Base-by-base conservation (phyloP, 2,329 filamentous ascomycete genomes). In the Didymosphaeria variabile region DNA sequence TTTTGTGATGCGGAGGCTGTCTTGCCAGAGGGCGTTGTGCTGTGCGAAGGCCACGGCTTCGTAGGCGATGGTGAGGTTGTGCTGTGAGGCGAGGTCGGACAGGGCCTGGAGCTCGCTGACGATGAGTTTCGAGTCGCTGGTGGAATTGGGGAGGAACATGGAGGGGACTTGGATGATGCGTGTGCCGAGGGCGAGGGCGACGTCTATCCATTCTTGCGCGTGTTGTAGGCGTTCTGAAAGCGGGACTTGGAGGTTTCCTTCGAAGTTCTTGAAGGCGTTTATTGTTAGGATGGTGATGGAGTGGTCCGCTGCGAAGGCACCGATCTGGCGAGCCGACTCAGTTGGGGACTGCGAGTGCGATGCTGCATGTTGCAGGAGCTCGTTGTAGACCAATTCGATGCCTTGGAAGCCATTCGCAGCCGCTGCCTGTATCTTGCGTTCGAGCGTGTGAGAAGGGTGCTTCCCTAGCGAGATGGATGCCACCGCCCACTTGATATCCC, bases 361-460 rank as follows among this genome's bases (percentile, higher is more conserved):
- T 32, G 26, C 17, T 40, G 56, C 36, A 53, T 58, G 23, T 29
- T 52, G 45, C 5, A 51, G 23, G 8, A 58, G 19, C 21, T 52
- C 56, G 17, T 52, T 44, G 40, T 57, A 50, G 7, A 61, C 58
- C 26, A 65, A 55, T 50, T 63, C 60, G 12, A 59, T 26, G 23
- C 58, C 63, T 36, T 44, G 31, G 36, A 66, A 64, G 17, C 58
- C 55, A 31, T 61, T 52, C 2, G 15, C 17, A 2, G 62, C 62
- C 6, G 64, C 62, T 36, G 57, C 55, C 13, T 21, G 50, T 32
- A 64, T 45, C 47, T 62, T 64, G 8, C 40, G 44, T 21, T 62
- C 46, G 2, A 59, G 32, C 5, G 42, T 42, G 19, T 57, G 56
- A 26, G 52, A 62, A 47, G 49, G 21, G 51, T 57, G 57, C 13